Base-by-base conservation (phyloP, 805 yeast genomes). In the Komagataella populi region DNA sequence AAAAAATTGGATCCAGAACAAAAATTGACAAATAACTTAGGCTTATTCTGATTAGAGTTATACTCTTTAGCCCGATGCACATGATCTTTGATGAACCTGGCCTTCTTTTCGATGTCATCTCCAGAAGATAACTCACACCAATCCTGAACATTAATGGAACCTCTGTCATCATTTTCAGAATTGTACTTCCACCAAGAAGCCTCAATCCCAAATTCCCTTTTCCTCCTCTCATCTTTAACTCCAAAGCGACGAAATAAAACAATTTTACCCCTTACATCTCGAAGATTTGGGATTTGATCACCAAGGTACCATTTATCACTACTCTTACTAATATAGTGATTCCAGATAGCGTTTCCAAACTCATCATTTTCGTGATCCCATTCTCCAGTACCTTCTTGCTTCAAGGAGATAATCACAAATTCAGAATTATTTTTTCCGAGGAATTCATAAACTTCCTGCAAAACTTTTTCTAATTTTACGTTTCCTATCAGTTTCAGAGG, bases 1-100 rank as follows among this genome's bases (percentile, higher is more conserved):
- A 81, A 82, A 62, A 84, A 82, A 65, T 82, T 82, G 47, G 89
- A 73, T 16, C 84, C 91, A 1, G 88, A 76, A 53, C 87, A 80
- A 63, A 83, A 85, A 67, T 85, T 85, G 55, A 85, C 66, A 58
- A 77, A 84, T 56, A 85, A 67, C 63, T 82, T 84, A 49, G 76
- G 70, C 54, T 73, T 74, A 23, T 67, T 56, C 51, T 69, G 62
- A 49, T 77, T 70, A 12, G 63, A 53, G 59, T 72, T 74, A 65
- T 77, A 73, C 20, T 76, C 70, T 39, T 63, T 61, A 2, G 91
- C 85, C 49, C 71, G 71, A 45, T 71, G 62, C 46, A 82, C 69
- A 60, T 81, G 73, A 30, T 74, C 70, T 59, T 76, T 78, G 55
- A 84, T 78, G 58, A 77, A 80, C 7, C 66, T 65, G 17, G 77